Evolutionary conservation across 2,329 filamentous ascomycete species (phyloP).

Genomic region (Cercospora berteroae): DNA sequence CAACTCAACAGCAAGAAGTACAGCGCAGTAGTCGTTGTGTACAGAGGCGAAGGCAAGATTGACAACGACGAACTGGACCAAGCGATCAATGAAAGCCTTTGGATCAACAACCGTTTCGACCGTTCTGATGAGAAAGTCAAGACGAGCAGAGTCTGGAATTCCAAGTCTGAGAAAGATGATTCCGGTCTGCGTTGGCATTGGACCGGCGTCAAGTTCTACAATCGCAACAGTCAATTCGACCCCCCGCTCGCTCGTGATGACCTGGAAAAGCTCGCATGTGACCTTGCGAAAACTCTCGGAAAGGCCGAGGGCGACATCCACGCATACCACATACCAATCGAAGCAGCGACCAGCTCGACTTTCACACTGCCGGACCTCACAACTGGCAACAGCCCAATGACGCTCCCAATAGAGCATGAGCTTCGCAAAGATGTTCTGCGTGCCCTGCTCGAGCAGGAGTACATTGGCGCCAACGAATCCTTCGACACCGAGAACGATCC

Average conservation of each 20-base stretch:
- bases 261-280: not conserved
- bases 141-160: not conserved
- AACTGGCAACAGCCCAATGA: not conserved
- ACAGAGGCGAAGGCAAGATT: conserved; percentile 1
- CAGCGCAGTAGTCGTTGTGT: conserved; percentile 4
- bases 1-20: not conserved
- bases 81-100: not conserved
- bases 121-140: not conserved
- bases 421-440: conserved; percentile 6
- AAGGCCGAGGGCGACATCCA: not conserved
- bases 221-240: not conserved
- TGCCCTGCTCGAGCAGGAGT: conserved; percentile 13
- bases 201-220: not conserved
- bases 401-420: not conserved
- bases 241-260: not conserved
- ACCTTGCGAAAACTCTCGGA: not conserved
- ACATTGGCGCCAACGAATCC: conserved; percentile 9
- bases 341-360: not conserved
- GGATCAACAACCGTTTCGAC: not conserved
- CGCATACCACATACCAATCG: not conserved
- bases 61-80: not conserved
- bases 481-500: conserved; percentile 7
- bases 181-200: not conserved
- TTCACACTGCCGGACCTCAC: not conserved
- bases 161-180: not conserved